phyloP scores from a whole-genome alignment of 1,139 yeast genomes.

The Hansenula sp. region DNA sequence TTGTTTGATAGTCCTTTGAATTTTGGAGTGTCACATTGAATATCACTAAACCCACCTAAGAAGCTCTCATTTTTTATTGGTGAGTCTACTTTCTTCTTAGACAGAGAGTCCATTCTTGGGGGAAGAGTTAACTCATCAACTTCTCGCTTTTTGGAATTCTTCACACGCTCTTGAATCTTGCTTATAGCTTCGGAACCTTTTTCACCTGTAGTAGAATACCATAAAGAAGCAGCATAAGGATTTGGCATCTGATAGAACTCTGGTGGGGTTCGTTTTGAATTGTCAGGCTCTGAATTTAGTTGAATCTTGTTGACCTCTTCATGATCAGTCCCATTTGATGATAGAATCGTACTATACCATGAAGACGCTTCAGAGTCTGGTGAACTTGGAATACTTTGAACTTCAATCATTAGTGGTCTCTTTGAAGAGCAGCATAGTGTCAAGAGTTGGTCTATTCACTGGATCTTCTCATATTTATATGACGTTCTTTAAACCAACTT shows the following conservation, averaged over 20 bases:
- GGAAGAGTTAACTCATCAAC: conserved; percentile 5
- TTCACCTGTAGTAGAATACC: conserved; percentile 25
- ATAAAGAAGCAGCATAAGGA: conserved; percentile 26
- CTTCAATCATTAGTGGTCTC: background rate
- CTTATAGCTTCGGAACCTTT: conserved; percentile 19
- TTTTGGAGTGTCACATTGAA: conserved; percentile 11
- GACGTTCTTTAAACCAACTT: no score
- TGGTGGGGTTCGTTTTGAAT: conserved; percentile 4
- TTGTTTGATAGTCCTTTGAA: conserved; percentile 9
- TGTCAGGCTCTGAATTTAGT: background rate
- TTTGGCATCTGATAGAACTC: conserved; percentile 20
- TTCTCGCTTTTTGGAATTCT: conserved; percentile 9
- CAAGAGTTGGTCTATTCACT: no score
- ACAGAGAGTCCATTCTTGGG: conserved; percentile 13
- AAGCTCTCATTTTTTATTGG: conserved; percentile 17
- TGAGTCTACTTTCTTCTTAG: conserved; percentile 25
- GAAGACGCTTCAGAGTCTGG: conserved; percentile 9
- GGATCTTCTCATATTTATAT: no score
- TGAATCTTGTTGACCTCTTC: background rate
- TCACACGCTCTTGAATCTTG: conserved; percentile 15
- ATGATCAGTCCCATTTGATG: conserved; percentile 1
- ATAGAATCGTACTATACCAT: conserved; percentile 7
- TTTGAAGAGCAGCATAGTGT: no score
- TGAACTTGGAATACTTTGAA: background rate
- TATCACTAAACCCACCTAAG: conserved; percentile 4